Conservation (phyloP, 768 basidiomycete genomes). For the Candolleomyces aberdarensis region DNA sequence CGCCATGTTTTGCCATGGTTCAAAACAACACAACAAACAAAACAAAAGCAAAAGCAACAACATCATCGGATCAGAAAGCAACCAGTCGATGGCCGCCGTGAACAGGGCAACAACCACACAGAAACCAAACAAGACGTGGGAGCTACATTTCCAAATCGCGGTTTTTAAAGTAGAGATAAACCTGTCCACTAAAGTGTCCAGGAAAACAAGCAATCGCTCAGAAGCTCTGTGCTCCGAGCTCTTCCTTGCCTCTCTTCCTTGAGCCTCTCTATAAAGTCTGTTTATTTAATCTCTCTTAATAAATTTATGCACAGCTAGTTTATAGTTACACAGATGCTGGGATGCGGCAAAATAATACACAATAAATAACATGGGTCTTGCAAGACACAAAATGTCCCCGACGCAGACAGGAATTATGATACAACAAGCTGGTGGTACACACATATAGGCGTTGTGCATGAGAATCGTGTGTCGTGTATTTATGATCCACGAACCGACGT, state of each 20-base stretch:
- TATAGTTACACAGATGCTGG: not conserved
- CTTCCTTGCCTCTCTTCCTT: not conserved
- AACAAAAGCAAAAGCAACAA: too few species aligned
- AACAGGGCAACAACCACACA: too few species aligned
- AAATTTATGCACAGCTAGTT: not conserved
- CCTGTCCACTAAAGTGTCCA: not conserved
- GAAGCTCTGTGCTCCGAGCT: not conserved
- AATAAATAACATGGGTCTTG: slow-evolving; percentile 13
- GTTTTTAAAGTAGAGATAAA: too few species aligned
- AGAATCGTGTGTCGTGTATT: slow-evolving; percentile 11
- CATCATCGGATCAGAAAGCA: too few species aligned
- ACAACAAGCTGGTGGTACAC: slow-evolving; percentile 25
- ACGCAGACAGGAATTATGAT: slow-evolving; percentile 23
- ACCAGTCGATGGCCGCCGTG: too few species aligned
- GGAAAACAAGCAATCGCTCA: not conserved
- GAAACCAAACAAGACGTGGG: too few species aligned
- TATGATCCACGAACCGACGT: slow-evolving; percentile 46
- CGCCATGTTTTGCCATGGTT: too few species aligned
- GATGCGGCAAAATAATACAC: slow-evolving; percentile 9
- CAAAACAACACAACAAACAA: too few species aligned
- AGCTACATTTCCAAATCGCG: too few species aligned
- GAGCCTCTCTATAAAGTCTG: not conserved
- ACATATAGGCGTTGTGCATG: slow-evolving; percentile 9
- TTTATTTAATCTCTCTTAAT: not conserved
- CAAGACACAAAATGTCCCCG: slow-evolving; percentile 9